Percentiles rank a stretch among this genome's conserved stretches.
Evolutionary conservation across 2,329 filamentous ascomycete species (phyloP).

Genomic region (Ophiostoma himal-ulmi): DNA sequence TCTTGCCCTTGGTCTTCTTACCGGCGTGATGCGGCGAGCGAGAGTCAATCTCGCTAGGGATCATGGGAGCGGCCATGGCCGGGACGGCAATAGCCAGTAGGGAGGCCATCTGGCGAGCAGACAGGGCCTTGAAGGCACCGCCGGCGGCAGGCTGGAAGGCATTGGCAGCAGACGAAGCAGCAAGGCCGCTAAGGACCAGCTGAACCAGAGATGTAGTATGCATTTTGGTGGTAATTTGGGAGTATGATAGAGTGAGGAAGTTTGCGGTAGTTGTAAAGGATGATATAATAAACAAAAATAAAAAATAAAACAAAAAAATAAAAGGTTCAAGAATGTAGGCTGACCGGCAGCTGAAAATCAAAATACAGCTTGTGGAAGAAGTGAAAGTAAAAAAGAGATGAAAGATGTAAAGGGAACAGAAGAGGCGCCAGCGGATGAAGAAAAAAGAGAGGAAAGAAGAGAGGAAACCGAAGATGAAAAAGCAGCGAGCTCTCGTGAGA

Average conservation of each 20-base stretch:
- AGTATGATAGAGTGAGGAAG: not conserved
- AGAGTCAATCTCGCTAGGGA: slow-evolving; percentile 22
- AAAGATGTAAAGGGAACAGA: slow-evolving; percentile 17
- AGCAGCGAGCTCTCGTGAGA: slow-evolving; percentile 12
- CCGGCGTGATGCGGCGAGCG: slow-evolving; percentile 29
- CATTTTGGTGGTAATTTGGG: slow-evolving; percentile 27
- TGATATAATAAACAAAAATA: not conserved
- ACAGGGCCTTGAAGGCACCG: slow-evolving; percentile 25
- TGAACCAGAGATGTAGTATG: slow-evolving; percentile 31
- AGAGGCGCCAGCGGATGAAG: slow-evolving; percentile 22
- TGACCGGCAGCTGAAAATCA: slow-evolving; percentile 31
- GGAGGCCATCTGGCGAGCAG: slow-evolving; percentile 28
- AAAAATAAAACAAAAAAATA: not conserved
- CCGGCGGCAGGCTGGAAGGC: slow-evolving; percentile 28
- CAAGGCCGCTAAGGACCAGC: slow-evolving; percentile 31
- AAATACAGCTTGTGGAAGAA: slow-evolving; percentile 26
- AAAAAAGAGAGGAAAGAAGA: slow-evolving; percentile 18
- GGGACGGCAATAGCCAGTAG: slow-evolving; percentile 31
- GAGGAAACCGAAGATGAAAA: slow-evolving; percentile 14
- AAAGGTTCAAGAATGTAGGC: slow-evolving; percentile 24
- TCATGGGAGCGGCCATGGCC: slow-evolving; percentile 27
- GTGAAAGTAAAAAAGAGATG: slow-evolving; percentile 24
- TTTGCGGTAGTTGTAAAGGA: not conserved
- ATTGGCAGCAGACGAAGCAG: slow-evolving; percentile 31
- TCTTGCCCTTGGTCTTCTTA: slow-evolving; percentile 27